Evolutionary conservation across 495 filamentous ascomycete genomes (phyloP).

Genomic region (Viridothelium virens): DNA sequence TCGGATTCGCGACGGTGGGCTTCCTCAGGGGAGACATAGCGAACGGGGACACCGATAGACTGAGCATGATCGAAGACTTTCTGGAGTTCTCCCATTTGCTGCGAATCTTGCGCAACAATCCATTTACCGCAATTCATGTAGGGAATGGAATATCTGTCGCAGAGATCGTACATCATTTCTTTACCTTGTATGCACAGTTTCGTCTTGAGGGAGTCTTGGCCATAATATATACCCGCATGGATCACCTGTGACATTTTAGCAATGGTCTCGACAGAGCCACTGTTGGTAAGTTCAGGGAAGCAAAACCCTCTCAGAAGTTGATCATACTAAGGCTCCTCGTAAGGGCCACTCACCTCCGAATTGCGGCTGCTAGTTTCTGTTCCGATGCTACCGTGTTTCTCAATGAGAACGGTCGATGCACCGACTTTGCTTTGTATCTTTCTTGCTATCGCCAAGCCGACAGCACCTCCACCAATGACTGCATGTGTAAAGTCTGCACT

Average conservation of each 20-base stretch:
- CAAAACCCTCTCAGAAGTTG: too few relatives aligned
- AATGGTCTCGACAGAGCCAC: not conserved
- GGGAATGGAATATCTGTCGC: conserved; percentile 56
- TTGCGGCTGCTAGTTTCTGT: conserved; percentile 91
- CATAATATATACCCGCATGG: conserved; percentile 93
- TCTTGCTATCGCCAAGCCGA: conserved; percentile 82
- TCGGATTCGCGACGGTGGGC: conserved; percentile 61
- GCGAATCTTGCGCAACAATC: conserved; percentile 77
- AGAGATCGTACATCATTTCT: conserved; percentile 70
- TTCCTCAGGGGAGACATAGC: conserved; percentile 55
- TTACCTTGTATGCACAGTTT: conserved; percentile 70
- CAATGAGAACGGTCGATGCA: conserved; percentile 69
- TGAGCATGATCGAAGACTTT: conserved; percentile 59
- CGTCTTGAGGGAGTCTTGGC: conserved; percentile 67
- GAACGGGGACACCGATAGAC: conserved; percentile 62
- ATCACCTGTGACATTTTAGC: conserved; percentile 56
- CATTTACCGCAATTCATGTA: conserved; percentile 79
- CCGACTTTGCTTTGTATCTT: conserved; percentile 57
- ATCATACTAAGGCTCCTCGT: too few relatives aligned
- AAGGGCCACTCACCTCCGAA: conserved; percentile 56
- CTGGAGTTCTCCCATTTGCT: conserved; percentile 59
- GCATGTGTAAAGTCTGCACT: conserved; percentile 76
- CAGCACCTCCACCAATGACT: conserved; percentile 82
- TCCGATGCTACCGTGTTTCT: conserved; percentile 67
- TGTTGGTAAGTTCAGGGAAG: not conserved